phyloP scores from a whole-genome alignment of 129 eudicot species.

The Helichrysum umbraculigerum region DNA sequence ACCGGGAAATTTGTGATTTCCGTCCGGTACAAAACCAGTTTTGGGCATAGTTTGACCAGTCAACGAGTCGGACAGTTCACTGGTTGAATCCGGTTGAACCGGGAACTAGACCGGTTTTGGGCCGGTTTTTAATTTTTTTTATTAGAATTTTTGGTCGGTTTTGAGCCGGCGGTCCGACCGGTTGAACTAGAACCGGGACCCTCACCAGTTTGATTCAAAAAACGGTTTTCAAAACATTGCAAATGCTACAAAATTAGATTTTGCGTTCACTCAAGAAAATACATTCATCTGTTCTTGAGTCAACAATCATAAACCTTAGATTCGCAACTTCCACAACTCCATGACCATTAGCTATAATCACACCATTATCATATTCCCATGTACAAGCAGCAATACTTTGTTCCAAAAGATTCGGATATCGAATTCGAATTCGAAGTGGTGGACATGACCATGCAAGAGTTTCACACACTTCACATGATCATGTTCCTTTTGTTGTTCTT shows the following conservation, averaged over 20 bases:
- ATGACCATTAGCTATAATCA: slow-evolving; percentile 17
- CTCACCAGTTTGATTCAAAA: too few relatives aligned
- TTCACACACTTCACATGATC: slow-evolving; percentile 23
- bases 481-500: slow-evolving; percentile 20
- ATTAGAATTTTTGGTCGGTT: too few relatives aligned
- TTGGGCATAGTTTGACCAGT: too few relatives aligned
- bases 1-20: too few relatives aligned
- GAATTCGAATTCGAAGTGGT: slow-evolving; percentile 26
- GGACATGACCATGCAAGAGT: slow-evolving; percentile 27
- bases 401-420: neutral
- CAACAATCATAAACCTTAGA: slow-evolving; percentile 24
- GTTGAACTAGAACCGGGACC: too few relatives aligned
- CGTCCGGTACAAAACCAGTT: too few relatives aligned
- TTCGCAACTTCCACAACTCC: slow-evolving; percentile 22
- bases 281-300: slow-evolving; percentile 16
- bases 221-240: too few relatives aligned
- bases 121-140: too few relatives aligned
- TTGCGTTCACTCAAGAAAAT: slow-evolving; percentile 19
- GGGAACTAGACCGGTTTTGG: too few relatives aligned
- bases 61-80: too few relatives aligned
- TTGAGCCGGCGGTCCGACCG: too few relatives aligned
- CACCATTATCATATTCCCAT: slow-evolving; percentile 27
- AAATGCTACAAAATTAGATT: neutral
- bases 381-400: slow-evolving; percentile 15
- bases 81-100: too few relatives aligned